Conservation (phyloP, 352 stramenopile species). For the Phytophthora pluvialis region DNA sequence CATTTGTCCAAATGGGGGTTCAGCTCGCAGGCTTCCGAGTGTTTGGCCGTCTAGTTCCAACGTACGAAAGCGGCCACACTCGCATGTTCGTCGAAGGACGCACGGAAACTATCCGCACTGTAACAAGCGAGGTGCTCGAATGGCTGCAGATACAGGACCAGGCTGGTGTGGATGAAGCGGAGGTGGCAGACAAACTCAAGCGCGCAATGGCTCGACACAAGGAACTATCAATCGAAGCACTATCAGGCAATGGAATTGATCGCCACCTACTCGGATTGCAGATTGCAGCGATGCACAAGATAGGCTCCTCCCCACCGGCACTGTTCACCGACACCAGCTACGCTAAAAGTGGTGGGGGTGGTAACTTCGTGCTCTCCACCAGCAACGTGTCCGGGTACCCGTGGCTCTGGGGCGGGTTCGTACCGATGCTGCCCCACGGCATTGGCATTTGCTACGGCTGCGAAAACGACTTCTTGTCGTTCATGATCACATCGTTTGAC, state of each 20-base stretch:
- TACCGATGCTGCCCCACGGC: slow-evolving; percentile 89
- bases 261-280: slow-evolving; percentile 94
- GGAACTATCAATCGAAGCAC: slow-evolving; percentile 77
- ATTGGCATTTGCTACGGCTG: slow-evolving; percentile 95
- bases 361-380: slow-evolving; percentile 94
- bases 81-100: slow-evolving; percentile 93
- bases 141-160: slow-evolving; percentile 73
- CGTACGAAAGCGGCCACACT: slow-evolving; percentile 96
- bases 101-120: slow-evolving; percentile 89
- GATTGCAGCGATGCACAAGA: slow-evolving; percentile 80
- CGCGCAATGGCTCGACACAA: slow-evolving; percentile 88
- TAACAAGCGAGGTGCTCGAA: slow-evolving; percentile 73
- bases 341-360: slow-evolving; percentile 77
- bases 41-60: slow-evolving; percentile 88
- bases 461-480: slow-evolving; percentile 89
- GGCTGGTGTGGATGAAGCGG: slow-evolving; percentile 48
- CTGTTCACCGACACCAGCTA: slow-evolving; percentile 91
- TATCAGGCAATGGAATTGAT: slow-evolving; percentile 86
- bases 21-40: slow-evolving; percentile 92
- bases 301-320: slow-evolving; percentile 56
- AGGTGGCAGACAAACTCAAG: slow-evolving; percentile 63
- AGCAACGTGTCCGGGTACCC: slow-evolving; percentile 95
- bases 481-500: slow-evolving; percentile 93
- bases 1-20: slow-evolving; percentile 95
- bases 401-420: slow-evolving; percentile 96